Conservation (phyloP, 495 filamentous ascomycete genomes). For the Penicillium turbatum region DNA sequence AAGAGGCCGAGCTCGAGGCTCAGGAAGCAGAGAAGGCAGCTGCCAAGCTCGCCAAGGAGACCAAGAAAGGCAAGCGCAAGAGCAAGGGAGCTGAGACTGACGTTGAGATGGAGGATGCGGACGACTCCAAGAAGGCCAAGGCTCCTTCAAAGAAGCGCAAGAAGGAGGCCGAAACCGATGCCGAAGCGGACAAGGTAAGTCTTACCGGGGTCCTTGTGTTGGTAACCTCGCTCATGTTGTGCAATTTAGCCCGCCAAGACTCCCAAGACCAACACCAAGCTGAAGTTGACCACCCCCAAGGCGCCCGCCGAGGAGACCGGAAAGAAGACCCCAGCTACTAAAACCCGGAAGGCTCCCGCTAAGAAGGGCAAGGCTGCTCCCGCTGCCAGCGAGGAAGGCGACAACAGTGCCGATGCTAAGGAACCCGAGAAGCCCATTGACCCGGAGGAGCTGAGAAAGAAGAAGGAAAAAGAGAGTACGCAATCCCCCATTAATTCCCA, state of each 20-base stretch:
- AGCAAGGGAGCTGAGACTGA: constrained; percentile 60
- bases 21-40: constrained; percentile 57
- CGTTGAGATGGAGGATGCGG: constrained; percentile 70
- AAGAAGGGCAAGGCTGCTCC: constrained; percentile 42
- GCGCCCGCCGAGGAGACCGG: constrained; percentile 37
- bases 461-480: constrained; percentile 65
- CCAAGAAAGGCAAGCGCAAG: constrained; percentile 62
- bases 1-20: constrained; percentile 56
- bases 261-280: constrained; percentile 53
- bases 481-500: neutral
- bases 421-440: constrained; percentile 52
- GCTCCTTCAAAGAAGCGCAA: constrained; percentile 58
- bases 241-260: constrained; percentile 49
- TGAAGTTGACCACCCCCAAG: constrained; percentile 53
- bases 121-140: constrained; percentile 52
- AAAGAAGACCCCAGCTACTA: constrained; percentile 54
- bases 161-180: constrained; percentile 61
- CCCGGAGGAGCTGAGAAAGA: constrained; percentile 58
- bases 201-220: constrained; percentile 1
- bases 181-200: constrained; percentile 64
- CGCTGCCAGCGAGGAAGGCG: constrained; percentile 43
- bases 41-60: constrained; percentile 55
- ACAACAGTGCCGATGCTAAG: constrained; percentile 41
- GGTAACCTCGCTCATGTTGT: neutral
- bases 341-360: constrained; percentile 52